These are phyloP conservation scores for Lumnitzera racemosa DNA, from an alignment of 345 rosid species.

Conservation along the genomic window DNA sequence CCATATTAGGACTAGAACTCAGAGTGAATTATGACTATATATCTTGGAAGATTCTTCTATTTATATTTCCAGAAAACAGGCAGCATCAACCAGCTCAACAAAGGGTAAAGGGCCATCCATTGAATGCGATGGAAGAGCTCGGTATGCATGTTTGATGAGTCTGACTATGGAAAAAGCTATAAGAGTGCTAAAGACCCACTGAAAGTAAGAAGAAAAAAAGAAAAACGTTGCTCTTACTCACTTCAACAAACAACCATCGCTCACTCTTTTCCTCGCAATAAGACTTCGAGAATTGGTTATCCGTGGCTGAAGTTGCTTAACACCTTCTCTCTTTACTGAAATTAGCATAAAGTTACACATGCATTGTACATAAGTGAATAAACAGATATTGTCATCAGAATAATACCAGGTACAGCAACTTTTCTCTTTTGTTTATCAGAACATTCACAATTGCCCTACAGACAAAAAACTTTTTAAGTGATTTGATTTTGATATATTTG, in stretches of 20 bases:
- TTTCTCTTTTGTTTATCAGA: conserved; percentile 17
- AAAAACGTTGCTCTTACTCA: conserved; percentile 21
- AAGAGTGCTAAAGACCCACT: not conserved
- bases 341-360: conserved; percentile 5
- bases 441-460: conserved; percentile 27
- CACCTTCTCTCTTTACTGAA: conserved; percentile 42
- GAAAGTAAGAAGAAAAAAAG: not conserved
- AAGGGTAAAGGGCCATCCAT: too few relatives aligned
- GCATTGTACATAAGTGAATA: not conserved
- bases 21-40: too few relatives aligned
- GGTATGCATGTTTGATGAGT: too few relatives aligned
- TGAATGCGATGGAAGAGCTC: too few relatives aligned
- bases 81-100: too few relatives aligned
- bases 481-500: too few relatives aligned
- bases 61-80: too few relatives aligned
- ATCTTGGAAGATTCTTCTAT: too few relatives aligned
- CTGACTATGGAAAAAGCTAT: too few relatives aligned
- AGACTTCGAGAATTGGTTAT: conserved; percentile 28
- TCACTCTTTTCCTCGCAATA: conserved; percentile 29
- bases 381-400: not conserved
- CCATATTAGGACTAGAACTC: too few relatives aligned
- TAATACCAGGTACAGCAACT: conserved; percentile 19
- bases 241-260: conserved; percentile 38
- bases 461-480: not conserved
- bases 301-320: conserved; percentile 26